Base-by-base conservation (phyloP, 78 protist genomes). In the Monosiga brevicollis region DNA sequence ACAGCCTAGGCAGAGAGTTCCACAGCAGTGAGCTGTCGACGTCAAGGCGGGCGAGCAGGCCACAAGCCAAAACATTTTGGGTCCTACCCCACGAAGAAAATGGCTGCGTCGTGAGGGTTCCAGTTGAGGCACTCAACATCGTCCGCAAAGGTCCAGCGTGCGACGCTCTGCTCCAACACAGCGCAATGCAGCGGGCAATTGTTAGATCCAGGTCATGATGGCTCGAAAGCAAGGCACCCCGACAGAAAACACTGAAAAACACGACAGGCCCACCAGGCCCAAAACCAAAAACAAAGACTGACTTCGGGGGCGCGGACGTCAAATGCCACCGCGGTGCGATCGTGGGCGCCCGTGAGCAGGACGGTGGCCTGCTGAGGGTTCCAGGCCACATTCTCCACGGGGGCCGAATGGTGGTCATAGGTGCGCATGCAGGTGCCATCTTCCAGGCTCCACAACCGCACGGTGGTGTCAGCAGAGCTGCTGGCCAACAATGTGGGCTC, bases 381-480 rank as follows among this genome's bases (percentile, higher is more conserved):
- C 89, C 89, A 86, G 32, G 15, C 9, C n/a, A 81, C 76, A 0
- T 39, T 25, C 55, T 81, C 36, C n/a, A 89, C 92, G 84, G 81
- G 83, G 84, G 86, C 55, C 25, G 11, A 9, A 62, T 91, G 94
- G 76, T 91, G 90, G 1, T 9, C 32, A 49, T 87, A 43, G 2
- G 92, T 88, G n/a, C 11, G 62, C 23, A 88, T 20, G 73, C 90
- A 88, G 34, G 3, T 1, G 10, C 10, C 71, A 25, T 26, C 15
- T 10, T 34, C 0, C 29, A 93, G 20, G 32, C 90, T 94, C 94
- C 96, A 92, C 49, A 91, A 81, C 37, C 86, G 84, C 36, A 94
- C 88, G 0, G 88, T 90, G 0, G 1, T 24, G 72, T 94, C 96
- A 0, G 93, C 95, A 0, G 92, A 82, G 23, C 87, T 88, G 75